phyloP scores from a whole-genome alignment of 257 asterid genomes.

The Capsicum rhomboideum region DNA sequence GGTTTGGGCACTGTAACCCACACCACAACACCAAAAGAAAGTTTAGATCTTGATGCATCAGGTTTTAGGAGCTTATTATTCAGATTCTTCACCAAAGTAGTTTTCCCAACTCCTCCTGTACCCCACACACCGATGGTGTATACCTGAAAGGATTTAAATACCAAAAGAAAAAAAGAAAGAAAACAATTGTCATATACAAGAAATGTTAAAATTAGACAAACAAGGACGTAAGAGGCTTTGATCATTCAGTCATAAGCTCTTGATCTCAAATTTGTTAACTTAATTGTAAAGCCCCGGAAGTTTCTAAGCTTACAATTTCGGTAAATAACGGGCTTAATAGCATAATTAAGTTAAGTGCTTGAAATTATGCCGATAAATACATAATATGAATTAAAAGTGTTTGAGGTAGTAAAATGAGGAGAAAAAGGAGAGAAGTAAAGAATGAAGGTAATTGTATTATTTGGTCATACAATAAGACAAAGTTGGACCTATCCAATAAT shows the following conservation, averaged over 20 bases:
- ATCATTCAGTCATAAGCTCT: neutral
- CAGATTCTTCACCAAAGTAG: neutral
- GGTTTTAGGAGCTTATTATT: neutral
- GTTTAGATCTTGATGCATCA: neutral
- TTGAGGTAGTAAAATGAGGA: no score
- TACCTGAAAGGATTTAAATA: neutral
- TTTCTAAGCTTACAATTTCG: no score
- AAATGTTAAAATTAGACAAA: neutral
- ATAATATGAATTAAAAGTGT: no score
- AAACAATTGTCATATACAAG: neutral
- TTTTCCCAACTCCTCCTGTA: neutral
- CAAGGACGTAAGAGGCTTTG: neutral
- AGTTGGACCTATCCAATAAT: no score
- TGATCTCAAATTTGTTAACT: no score
- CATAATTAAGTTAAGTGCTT: no score
- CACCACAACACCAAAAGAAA: neutral
- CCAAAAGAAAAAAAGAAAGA: neutral
- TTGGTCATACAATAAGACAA: no score
- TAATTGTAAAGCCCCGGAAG: no score
- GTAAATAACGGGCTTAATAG: no score
- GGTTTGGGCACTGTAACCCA: neutral
- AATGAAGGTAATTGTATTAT: no score
- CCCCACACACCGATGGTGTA: neutral
- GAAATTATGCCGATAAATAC: no score
- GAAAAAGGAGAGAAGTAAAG: no score